Conservation (phyloP, 768 basidiomycete genomes). For the Termitomyces sp. region DNA sequence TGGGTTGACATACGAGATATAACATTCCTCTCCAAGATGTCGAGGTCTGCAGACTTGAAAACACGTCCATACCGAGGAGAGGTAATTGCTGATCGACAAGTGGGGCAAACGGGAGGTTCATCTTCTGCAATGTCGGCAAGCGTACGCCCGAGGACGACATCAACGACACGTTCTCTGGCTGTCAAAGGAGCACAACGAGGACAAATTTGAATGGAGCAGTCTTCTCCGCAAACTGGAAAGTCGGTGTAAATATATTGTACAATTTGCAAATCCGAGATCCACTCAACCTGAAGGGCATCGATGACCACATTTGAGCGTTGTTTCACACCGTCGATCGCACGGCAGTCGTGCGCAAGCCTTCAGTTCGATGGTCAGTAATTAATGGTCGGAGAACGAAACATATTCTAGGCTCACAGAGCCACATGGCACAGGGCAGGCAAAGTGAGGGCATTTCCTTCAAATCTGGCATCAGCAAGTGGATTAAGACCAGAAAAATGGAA, state of each 20-base stretch:
- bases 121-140: constrained; percentile 46
- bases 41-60: constrained; percentile 59
- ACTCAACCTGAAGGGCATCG: constrained; percentile 64
- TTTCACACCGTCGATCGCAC: constrained; percentile 53
- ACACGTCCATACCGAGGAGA: constrained; percentile 58
- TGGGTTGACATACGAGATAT: constrained; percentile 45
- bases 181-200: constrained; percentile 41
- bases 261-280: background rate
- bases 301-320: constrained; percentile 55
- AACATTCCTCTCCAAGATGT: constrained; percentile 63
- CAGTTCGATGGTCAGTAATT: background rate
- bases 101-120: constrained; percentile 55
- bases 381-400: background rate
- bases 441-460: constrained; percentile 51
- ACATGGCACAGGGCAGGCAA: constrained; percentile 57
- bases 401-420: constrained; percentile 52
- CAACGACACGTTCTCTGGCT: constrained; percentile 43
- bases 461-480: background rate
- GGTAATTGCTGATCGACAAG: constrained; percentile 55
- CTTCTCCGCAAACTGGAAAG: constrained; percentile 61
- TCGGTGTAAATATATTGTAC: background rate
- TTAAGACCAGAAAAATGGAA: background rate
- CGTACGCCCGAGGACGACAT: constrained; percentile 51
- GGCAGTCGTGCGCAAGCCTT: constrained; percentile 66
- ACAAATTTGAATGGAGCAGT: constrained; percentile 54